phyloP scores from a whole-genome alignment of 2,329 filamentous ascomycete species.

The Cyanodermella asteris region DNA sequence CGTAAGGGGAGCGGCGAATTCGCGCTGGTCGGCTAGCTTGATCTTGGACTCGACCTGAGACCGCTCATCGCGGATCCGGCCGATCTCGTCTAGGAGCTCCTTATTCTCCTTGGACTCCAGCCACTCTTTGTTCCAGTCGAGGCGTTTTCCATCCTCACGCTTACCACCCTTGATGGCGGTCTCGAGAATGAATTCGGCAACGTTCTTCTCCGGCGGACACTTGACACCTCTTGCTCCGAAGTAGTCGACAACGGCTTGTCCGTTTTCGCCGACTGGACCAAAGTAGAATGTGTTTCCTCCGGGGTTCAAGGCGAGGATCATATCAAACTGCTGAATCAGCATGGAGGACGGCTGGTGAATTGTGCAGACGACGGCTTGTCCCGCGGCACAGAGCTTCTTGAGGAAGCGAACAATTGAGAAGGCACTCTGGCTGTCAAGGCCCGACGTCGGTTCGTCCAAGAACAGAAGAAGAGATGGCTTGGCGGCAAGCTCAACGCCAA shows the following conservation, averaged over 20 bases:
- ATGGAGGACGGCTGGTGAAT: slow-evolving; percentile 52
- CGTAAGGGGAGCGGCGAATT: slow-evolving; percentile 44
- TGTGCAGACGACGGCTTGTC: slow-evolving; percentile 51
- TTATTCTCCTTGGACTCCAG: slow-evolving; percentile 38
- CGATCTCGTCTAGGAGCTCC: slow-evolving; percentile 40
- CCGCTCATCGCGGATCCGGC: slow-evolving; percentile 37
- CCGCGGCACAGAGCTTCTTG: slow-evolving; percentile 42
- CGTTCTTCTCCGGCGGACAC: slow-evolving; percentile 44
- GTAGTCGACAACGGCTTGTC: slow-evolving; percentile 42
- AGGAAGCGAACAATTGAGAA: slow-evolving; percentile 47
- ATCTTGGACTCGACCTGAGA: slow-evolving; percentile 22
- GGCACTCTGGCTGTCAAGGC: slow-evolving; percentile 47
- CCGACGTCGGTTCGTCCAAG: slow-evolving; percentile 50
- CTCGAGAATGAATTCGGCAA: slow-evolving; percentile 45
- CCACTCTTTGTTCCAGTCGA: slow-evolving; percentile 64
- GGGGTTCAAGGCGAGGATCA: slow-evolving; percentile 46
- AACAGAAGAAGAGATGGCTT: slow-evolving; percentile 47
- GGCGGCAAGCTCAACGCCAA: slow-evolving; percentile 51
- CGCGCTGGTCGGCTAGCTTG: slow-evolving; percentile 21
- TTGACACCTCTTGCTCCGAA: slow-evolving; percentile 43
- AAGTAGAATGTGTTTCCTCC: slow-evolving; percentile 55
- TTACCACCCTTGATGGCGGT: slow-evolving; percentile 37
- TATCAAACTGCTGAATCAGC: slow-evolving; percentile 51
- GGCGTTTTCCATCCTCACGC: slow-evolving; percentile 28
- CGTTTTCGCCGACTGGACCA: slow-evolving; percentile 46